Evolutionary conservation across 2,329 filamentous ascomycete genomes (phyloP).

Genomic region (Hymenoscyphus linearis): DNA sequence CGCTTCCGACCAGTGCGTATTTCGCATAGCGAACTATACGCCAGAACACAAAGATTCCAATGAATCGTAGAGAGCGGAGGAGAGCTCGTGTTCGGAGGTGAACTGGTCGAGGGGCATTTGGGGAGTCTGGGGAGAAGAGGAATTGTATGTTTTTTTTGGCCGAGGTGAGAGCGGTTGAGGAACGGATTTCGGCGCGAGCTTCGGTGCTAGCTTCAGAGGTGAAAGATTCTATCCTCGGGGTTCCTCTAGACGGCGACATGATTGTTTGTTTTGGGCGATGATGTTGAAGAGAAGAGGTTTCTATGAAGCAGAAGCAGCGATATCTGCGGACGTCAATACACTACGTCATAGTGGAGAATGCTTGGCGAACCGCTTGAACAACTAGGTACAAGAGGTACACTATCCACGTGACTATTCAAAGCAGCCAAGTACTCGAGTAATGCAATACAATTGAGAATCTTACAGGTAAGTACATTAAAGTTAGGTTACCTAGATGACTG

Average conservation of each 20-base stretch:
- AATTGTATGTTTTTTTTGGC: constrained; percentile 28
- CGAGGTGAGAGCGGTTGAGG: constrained; percentile 25
- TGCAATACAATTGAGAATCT: too few relatives aligned
- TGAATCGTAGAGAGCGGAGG: constrained; percentile 27
- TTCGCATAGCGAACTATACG: constrained; percentile 32
- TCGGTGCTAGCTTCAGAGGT: constrained; percentile 17
- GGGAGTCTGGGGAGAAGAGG: constrained; percentile 25
- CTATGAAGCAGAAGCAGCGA: too few relatives aligned
- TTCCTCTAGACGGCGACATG: constrained; percentile 22
- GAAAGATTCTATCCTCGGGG: not conserved
- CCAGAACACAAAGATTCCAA: constrained; percentile 31
- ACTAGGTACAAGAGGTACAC: too few relatives aligned
- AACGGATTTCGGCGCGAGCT: constrained; percentile 24
- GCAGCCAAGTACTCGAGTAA: too few relatives aligned
- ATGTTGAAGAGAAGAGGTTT: not conserved
- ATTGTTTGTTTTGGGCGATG: constrained; percentile 2
- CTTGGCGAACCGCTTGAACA: too few relatives aligned
- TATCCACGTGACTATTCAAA: too few relatives aligned
- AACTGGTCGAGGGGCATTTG: constrained; percentile 22
- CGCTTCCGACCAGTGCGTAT: constrained; percentile 27
- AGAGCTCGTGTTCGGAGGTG: constrained; percentile 30
- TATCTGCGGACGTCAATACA: too few relatives aligned
- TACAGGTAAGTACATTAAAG: too few relatives aligned
- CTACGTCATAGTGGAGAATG: too few relatives aligned
- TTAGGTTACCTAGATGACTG: too few relatives aligned